Evolutionary conservation across 2,329 filamentous ascomycete genomes (phyloP), one percentile per base, ranked within the genome.

Genomic region (Ophiostoma ulmi): DNA sequence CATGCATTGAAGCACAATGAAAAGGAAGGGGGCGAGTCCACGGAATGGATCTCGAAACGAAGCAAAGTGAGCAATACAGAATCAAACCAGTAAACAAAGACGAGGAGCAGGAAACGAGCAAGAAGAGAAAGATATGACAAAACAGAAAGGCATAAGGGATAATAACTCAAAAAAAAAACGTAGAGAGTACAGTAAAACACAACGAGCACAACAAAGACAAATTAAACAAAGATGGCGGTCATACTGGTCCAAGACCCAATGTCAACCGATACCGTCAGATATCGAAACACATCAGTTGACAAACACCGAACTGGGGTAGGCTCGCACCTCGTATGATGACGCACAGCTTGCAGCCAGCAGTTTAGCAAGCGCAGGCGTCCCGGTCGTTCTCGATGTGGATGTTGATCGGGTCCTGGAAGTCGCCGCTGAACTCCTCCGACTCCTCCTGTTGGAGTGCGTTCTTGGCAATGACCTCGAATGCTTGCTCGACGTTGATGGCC

Each of bases 351-450:
- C 6, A 14, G 7, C 10, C 22, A 4, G 7, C 44, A 52, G n/a
- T 31, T 38, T 69, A 99, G 84, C 95, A 99, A 76, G 94, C 89
- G 81, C 95, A 99, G 71, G 94, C 93, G 77, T 97, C 93, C 76
- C 92, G 89, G 77, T 96, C 92, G 80, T 93, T 93, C 81, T 97
- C 94, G 76, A 97, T 91, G 81, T 97, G 93, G 80, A 99, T 97
- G 80, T 97, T 97, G 82, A 99, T 98, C 68, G 94, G 94, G 79
- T 98, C 95, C 77, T 93, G 93, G 84, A 97, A 99, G 80, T 98
- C 95, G 72, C 93, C 93, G 80, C 91, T 96, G 82, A 96, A 99
- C 80, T 99, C 95, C 79, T 97, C 94, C 1, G 94, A 94, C 81
- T 98, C 95, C 83, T 99, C 95, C 81, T 99, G 95, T 22, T 92